A percentile compares a stretch with the other conserved stretches of the same genome.
Evolutionary conservation across 2,329 filamentous ascomycete genomes (phyloP).

Genomic region (Calonectria hongkongensis): DNA sequence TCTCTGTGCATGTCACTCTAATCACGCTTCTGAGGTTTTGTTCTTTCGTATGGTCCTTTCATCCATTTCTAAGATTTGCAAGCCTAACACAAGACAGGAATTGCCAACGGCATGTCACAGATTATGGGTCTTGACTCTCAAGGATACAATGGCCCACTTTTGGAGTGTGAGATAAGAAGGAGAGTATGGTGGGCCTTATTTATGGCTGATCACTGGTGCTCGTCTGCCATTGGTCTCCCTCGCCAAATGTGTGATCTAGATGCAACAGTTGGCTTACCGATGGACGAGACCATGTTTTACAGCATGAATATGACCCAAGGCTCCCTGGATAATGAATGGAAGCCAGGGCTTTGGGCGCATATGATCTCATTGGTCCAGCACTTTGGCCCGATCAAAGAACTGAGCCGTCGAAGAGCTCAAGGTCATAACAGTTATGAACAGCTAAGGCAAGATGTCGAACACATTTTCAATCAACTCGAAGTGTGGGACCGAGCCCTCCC

Average conservation of each 20-base stretch:
- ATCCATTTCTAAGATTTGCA: not conserved
- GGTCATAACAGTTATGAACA: not conserved
- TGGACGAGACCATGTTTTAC: constrained; percentile 1
- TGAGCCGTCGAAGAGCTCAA: not conserved
- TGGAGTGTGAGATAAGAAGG: constrained; percentile 7
- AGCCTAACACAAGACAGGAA: not conserved
- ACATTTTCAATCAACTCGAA: not conserved
- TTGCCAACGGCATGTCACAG: constrained; percentile 7
- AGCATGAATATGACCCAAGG: not conserved
- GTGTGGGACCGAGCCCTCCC: not conserved
- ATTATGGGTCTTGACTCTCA: not conserved
- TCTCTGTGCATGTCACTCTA: constrained; percentile 8
- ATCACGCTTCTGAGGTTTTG: constrained; percentile 5
- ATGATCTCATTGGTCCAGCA: constrained; percentile 13
- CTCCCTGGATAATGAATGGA: not conserved
- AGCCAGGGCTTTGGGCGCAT: constrained; percentile 10
- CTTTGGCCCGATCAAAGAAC: constrained; percentile 9
- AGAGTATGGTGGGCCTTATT: constrained; percentile 15
- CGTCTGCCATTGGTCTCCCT: constrained; percentile 8
- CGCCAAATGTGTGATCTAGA: not conserved
- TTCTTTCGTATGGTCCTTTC: not conserved
- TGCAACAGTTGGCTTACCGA: not conserved
- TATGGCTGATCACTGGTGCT: constrained; percentile 22
- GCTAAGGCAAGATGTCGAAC: not conserved
- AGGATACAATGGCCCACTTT: not conserved